Evolutionary conservation across 306 rosid species (phyloP).

Genomic region (Dryas octopetala): DNA sequence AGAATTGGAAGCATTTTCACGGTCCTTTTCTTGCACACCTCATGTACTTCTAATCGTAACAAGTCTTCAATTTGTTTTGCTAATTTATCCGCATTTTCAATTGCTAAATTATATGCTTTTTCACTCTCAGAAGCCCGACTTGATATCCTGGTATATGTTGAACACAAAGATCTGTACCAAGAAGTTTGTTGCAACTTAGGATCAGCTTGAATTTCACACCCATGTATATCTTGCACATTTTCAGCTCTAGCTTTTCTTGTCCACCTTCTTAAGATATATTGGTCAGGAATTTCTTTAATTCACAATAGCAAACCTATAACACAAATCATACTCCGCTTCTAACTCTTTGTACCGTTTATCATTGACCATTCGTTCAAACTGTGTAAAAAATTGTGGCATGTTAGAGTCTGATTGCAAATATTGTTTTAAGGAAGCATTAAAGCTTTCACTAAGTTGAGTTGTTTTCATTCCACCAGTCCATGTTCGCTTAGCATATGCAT

Average conservation of each 20-base stretch:
- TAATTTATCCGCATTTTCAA: neutral
- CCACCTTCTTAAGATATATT: neutral
- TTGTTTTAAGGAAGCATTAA: neutral
- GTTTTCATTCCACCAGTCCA: neutral
- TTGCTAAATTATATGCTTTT: neutral
- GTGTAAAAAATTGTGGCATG: neutral
- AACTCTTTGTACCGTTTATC: neutral
- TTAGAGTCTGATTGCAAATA: neutral
- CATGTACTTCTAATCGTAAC: neutral
- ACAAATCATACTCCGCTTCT: neutral
- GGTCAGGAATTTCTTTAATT: neutral
- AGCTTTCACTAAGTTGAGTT: neutral
- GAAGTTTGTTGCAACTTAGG: neutral
- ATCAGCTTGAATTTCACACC: neutral
- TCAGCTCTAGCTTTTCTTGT: neutral
- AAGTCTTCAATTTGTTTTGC: neutral
- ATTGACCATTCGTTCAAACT: neutral
- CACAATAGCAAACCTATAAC: too few relatives aligned
- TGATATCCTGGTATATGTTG: neutral
- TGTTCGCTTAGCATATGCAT: neutral
- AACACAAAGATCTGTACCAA: neutral
- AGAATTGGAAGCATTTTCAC: too few relatives aligned
- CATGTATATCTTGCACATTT: neutral
- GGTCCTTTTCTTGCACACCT: neutral
- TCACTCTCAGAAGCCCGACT: constrained; percentile 8